phyloP scores from a whole-genome alignment of 2,329 filamentous ascomycete species.

The Trichoderma sp. region DNA sequence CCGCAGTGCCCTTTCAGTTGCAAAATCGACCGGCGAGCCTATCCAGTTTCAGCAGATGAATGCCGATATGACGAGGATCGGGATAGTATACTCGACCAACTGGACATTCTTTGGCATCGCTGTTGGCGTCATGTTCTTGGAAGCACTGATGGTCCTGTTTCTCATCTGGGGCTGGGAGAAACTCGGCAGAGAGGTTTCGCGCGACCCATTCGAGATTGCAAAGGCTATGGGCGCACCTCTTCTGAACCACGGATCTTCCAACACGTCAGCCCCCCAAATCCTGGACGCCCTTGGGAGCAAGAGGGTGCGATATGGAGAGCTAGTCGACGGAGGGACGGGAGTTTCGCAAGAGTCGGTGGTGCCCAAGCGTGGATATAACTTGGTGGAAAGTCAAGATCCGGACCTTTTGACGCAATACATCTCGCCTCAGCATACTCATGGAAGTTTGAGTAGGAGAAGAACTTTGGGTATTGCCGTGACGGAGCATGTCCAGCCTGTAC shows the following conservation, averaged over 20 bases:
- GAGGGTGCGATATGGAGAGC: conserved; percentile 3
- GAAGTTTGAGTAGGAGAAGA: background rate
- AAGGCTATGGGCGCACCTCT: conserved; percentile 24
- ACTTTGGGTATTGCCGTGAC: conserved; percentile 4
- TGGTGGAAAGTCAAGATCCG: background rate
- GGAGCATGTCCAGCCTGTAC: background rate
- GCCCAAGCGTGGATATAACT: background rate
- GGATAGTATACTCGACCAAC: conserved; percentile 10
- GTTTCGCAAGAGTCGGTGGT: background rate
- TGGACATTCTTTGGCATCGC: conserved; percentile 9
- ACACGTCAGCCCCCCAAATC: conserved; percentile 4
- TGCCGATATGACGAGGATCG: background rate
- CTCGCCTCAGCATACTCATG: background rate
- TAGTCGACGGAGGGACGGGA: conserved; percentile 3
- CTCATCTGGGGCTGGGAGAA: conserved; percentile 12
- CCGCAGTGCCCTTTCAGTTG: conserved; percentile 19
- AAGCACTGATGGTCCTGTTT: background rate
- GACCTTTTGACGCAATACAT: background rate
- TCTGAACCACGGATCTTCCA: conserved; percentile 13
- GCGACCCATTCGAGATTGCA: conserved; percentile 23
- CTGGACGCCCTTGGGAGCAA: conserved; percentile 9
- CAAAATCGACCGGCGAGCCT: background rate
- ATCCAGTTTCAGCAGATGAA: background rate
- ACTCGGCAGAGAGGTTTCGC: conserved; percentile 15
- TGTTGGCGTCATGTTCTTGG: conserved; percentile 8